Evolutionary conservation across 768 basidiomycete genomes (phyloP), one percentile per base, ranked within the genome.

Genomic region (Collybiopsis confluens): DNA sequence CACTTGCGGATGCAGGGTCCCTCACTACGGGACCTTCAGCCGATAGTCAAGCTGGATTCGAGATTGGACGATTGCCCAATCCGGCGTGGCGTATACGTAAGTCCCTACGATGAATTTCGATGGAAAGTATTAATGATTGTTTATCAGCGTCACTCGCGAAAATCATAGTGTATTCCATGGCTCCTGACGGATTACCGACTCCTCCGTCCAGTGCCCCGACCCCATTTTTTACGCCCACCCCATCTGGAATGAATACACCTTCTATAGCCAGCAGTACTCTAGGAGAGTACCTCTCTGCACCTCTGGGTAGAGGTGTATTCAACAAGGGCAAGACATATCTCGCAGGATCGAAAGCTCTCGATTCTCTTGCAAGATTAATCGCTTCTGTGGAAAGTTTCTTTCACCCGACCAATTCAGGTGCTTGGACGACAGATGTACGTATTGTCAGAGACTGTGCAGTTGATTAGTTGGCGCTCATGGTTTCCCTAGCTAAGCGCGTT

Each of bases 321-420:
- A 65, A 65, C 37, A 78, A 68, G 62, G 60, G 62, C 33, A 80
- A 73, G 62, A 78, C 79, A 2, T 92, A 85, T 65, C 70, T 93
- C n/a, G 93, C 79, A 13, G 93, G 93, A 11, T 89, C 83, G 21
- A 89, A 83, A 65, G 90, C 92, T 3, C 70, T 96, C 53, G 92
- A 94, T 65, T 89, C 91, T 7, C 70, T 96, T n/a, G 83, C 83
- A 10, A 86, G 86, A 65, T 71, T 96, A 56, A 83, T 96, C 59
- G 89, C 88, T 6, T 91, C 90, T 4, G 88, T 85, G 24, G 93
- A 96, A 67, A 85, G 85, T 53, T 93, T 92, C 71, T 96, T 94
- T 70, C 92, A 94, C 64, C 92, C 92, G 0, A 86, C 86, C 9
- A 93, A 92, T 62, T 89, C 89, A 1, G 92, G 92, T 8, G 74